Evolutionary conservation across 345 rosid genomes (phyloP), one percentile per base, ranked within the genome.

Genomic region (Pistacia integerrima): DNA sequence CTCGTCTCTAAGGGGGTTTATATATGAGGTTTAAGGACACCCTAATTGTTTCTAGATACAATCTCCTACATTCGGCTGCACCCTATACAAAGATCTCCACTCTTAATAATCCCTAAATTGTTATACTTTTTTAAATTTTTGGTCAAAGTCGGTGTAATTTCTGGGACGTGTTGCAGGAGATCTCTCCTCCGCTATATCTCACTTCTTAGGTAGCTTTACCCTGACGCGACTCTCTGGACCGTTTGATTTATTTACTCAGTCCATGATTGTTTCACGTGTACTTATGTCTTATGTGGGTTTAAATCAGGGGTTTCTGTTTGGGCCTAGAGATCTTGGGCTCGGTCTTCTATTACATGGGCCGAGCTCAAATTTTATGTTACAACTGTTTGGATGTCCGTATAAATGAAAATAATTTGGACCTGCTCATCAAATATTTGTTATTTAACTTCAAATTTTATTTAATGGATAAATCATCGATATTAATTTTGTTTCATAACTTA

Each of bases 201-300:
- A 41, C 17, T 64, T 3, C 10, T 41, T 6, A 10, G 35, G 56
- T 41, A 8, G 76, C 80, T 64, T 72, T 17, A 48, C 8, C 18
- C 49, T 64, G 72, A 77, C 76, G 80, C 80, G 76, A 71, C 66
- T 56, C n/a, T 56, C 59, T 72, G 46, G 28, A 22, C 80, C 80
- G 80, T 72, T 57, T 0, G 80, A 77, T 77, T 64, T 25, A 10
- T 51, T 4, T 22, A 12, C 8, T 46, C 33, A 68, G 6, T 61
- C 60, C n/a, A 30, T 60, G 55, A 62, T 18, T 60, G 11, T 14
- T 48, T 16, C 46, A 36, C 9, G 30, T 60, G 65, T 49, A n/a
- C 7, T 20, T 14, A 8, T 5, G 44, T 41, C 25, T 25, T 25
- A 25, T 25, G 25, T 25, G 25, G 25, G 25, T 25, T 25, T 25